Evolutionary conservation across 495 filamentous ascomycete genomes (phyloP).

Genomic region (Evernia prunastri): DNA sequence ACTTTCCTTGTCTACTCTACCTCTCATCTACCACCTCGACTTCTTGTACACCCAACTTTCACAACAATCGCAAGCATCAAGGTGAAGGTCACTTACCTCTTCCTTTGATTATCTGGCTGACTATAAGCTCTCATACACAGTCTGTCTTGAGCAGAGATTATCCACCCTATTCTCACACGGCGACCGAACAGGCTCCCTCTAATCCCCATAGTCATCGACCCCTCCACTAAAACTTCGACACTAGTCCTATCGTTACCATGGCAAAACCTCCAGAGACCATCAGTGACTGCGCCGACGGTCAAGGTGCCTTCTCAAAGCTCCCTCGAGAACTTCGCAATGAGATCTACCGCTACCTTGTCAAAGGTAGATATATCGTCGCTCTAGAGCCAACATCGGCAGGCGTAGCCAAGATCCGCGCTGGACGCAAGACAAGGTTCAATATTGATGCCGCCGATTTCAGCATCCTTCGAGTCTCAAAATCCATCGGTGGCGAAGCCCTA

Average conservation of each 20-base stretch:
- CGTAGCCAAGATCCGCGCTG: not conserved
- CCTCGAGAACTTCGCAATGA: not conserved
- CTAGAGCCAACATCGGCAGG: no score
- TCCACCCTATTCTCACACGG: not conserved
- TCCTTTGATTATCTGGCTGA: no score
- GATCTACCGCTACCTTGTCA: not conserved
- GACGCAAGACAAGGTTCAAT: not conserved
- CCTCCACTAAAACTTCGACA: not conserved
- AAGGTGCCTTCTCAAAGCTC: not conserved
- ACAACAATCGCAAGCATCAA: no score
- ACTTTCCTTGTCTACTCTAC: no score
- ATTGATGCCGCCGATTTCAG: not conserved
- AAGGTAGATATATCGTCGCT: not conserved
- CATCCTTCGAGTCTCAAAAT: not conserved
- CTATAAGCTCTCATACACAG: not conserved
- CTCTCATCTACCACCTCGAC: no score
- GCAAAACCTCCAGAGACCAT: not conserved
- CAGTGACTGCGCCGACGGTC: not conserved
- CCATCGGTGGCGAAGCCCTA: not conserved
- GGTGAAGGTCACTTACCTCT: no score
- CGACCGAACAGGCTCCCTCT: not conserved
- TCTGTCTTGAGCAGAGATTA: not conserved
- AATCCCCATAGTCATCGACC: not conserved
- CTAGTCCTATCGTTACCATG: not conserved
- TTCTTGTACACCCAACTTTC: no score